These are phyloP conservation scores for Leptoxyphium fumago DNA, from an alignment of 2,329 filamentous ascomycete species.

Conservation along the genomic window DNA sequence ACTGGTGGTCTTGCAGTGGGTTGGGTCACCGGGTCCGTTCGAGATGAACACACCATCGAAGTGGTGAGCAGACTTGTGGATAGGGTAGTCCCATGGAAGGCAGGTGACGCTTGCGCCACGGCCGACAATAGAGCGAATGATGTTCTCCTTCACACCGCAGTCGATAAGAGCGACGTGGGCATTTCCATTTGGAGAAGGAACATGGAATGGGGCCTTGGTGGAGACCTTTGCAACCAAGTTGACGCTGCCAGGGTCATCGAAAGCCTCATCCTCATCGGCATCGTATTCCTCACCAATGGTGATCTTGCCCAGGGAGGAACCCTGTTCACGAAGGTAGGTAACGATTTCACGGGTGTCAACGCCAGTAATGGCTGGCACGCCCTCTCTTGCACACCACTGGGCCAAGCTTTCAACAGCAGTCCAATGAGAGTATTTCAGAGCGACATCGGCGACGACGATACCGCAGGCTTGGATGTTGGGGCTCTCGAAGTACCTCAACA, in stretches of 20 bases:
- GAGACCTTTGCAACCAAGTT: slow-evolving; percentile 92
- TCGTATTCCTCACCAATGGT: slow-evolving; percentile 96
- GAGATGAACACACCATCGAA: slow-evolving; percentile 99
- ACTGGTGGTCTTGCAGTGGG: slow-evolving; percentile 86
- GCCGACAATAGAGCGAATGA: slow-evolving; percentile 81
- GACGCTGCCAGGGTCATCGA: slow-evolving; percentile 87
- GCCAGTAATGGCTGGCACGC: slow-evolving; percentile 87
- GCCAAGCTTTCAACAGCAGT: slow-evolving; percentile 88
- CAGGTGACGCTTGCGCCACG: slow-evolving; percentile 86
- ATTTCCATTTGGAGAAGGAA: slow-evolving; percentile 67
- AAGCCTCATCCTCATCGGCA: slow-evolving; percentile 93
- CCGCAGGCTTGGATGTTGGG: slow-evolving; percentile 94
- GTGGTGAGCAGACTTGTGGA: slow-evolving; percentile 95
- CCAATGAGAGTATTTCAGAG: slow-evolving; percentile 93
- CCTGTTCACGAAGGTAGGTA: slow-evolving; percentile 87
- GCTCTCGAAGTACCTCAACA: slow-evolving; percentile 96
- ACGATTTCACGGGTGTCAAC: slow-evolving; percentile 96
- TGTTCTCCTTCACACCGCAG: slow-evolving; percentile 99
- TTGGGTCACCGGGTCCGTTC: slow-evolving; percentile 95
- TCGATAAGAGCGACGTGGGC: slow-evolving; percentile 91
- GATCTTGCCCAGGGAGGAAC: slow-evolving; percentile 88
- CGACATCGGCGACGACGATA: slow-evolving; percentile 90
- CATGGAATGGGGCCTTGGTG: slow-evolving; percentile 95
- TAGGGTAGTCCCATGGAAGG: slow-evolving; percentile 92
- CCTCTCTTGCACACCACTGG: slow-evolving; percentile 91